Conservation (phyloP, 345 rosid genomes). For the Gynandropsis gynandra region DNA sequence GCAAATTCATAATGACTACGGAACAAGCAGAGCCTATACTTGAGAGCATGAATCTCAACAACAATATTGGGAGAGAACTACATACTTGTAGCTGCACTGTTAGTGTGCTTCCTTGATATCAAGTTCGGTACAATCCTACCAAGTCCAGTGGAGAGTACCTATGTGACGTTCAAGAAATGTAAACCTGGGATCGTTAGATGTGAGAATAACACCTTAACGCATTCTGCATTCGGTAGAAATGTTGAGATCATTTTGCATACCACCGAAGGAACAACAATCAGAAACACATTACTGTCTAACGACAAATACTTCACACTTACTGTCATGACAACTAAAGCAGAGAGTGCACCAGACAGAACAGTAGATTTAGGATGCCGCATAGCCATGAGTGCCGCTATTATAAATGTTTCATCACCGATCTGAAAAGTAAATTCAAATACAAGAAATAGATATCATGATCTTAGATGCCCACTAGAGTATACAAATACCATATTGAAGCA, state of each 20-base stretch:
- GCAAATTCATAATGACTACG: too few relatives aligned
- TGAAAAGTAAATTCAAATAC: constrained; percentile 20
- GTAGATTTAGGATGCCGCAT: constrained; percentile 98
- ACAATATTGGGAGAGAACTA: background rate
- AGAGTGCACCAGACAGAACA: constrained; percentile 86
- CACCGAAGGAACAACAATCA: too few relatives aligned
- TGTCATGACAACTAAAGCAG: constrained; percentile 93
- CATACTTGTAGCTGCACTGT: constrained; percentile 94
- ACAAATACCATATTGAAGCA: too few relatives aligned
- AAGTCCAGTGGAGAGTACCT: constrained; percentile 99
- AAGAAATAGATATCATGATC: constrained; percentile 5
- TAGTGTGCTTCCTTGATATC: constrained; percentile 98
- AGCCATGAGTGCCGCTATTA: constrained; percentile 99
- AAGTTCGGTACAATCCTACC: constrained; percentile 98
- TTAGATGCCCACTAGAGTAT: too few relatives aligned
- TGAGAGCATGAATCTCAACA: background rate
- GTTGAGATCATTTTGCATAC: too few relatives aligned
- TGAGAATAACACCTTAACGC: too few relatives aligned
- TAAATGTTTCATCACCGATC: constrained; percentile 99
- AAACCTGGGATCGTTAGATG: too few relatives aligned
- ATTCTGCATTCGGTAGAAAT: too few relatives aligned
- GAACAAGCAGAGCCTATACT: background rate
- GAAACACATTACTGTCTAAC: background rate
- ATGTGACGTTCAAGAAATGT: constrained; percentile 17
- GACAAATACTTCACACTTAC: constrained; percentile 36